Evolutionary conservation across 805 yeast species (phyloP).

Genomic region (Candida chauliodis): DNA sequence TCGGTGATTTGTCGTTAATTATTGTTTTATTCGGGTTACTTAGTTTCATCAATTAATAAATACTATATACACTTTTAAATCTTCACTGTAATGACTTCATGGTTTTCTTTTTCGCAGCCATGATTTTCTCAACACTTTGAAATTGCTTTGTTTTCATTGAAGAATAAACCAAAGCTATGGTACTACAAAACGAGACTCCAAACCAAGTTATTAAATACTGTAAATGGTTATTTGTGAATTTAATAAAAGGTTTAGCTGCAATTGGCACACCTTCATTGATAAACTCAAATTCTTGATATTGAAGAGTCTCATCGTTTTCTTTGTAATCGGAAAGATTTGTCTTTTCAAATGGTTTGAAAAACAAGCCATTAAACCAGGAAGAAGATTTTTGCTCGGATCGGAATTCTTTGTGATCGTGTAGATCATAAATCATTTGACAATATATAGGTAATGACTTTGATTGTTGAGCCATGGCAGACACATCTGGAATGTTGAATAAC

Average conservation of each 20-base stretch:
- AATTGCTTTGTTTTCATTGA: conserved; percentile 27
- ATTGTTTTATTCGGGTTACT: conserved; percentile 36
- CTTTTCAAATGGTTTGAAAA: conserved; percentile 18
- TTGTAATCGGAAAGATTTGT: conserved; percentile 18
- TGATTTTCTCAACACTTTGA: conserved; percentile 36
- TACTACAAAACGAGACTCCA: conserved; percentile 72
- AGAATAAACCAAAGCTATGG: conserved; percentile 53
- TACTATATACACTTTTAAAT: conserved; percentile 1
- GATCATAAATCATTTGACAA: conserved; percentile 67
- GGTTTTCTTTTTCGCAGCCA: conserved; percentile 37
- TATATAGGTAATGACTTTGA: conserved; percentile 70
- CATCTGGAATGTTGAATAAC: conserved; percentile 76
- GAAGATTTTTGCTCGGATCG: conserved; percentile 24
- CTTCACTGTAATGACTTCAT: conserved; percentile 20
- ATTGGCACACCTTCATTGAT: conserved; percentile 84
- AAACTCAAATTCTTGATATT: conserved; percentile 50
- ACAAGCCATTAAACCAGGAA: conserved; percentile 1
- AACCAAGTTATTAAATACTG: conserved; percentile 96
- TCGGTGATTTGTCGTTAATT: conserved; percentile 35
- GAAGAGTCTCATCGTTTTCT: conserved; percentile 30
- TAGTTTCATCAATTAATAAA: conserved; percentile 16
- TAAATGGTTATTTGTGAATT: conserved; percentile 81
- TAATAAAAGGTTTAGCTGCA: conserved; percentile 78
- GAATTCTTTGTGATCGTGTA: conserved; percentile 61
- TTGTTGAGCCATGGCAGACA: conserved; percentile 71